phyloP scores from a whole-genome alignment of 2,329 filamentous ascomycete genomes.

The Xylaria sp. region DNA sequence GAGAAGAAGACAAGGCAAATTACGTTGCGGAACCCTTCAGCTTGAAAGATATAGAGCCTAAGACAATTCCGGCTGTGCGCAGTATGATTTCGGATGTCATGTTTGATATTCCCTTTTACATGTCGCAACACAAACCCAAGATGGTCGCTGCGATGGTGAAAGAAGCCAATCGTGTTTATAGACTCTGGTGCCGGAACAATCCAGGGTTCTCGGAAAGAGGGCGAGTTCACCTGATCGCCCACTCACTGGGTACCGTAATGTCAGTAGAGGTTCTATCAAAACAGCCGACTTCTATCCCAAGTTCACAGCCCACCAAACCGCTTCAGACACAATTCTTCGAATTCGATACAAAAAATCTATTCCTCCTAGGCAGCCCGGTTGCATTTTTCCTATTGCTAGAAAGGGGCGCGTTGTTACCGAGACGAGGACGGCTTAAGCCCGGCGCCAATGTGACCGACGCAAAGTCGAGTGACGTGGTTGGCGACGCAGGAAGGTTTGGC shows the following conservation, averaged over 20 bases:
- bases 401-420: slow-evolving; percentile 75
- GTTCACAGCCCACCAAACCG: slow-evolving; percentile 55
- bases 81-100: slow-evolving; percentile 97
- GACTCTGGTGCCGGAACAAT: slow-evolving; percentile 94
- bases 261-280: slow-evolving; percentile 89
- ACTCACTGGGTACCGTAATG: slow-evolving; percentile 95
- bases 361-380: slow-evolving; percentile 88
- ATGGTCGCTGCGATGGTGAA: slow-evolving; percentile 90
- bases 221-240: slow-evolving; percentile 89
- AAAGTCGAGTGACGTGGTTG: slow-evolving; percentile 71
- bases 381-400: slow-evolving; percentile 94
- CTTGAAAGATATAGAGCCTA: slow-evolving; percentile 90
- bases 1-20: slow-evolving; percentile 62
- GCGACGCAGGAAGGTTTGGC: slow-evolving; percentile 83
- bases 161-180: slow-evolving; percentile 96
- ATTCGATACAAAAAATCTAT: slow-evolving; percentile 90
- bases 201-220: slow-evolving; percentile 83
- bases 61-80: slow-evolving; percentile 90
- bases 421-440: slow-evolving; percentile 79
- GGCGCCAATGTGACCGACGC: slow-evolving; percentile 74
- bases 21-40: slow-evolving; percentile 68
- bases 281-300: slow-evolving; percentile 79
- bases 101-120: slow-evolving; percentile 97
- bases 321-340: slow-evolving; percentile 75
- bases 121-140: slow-evolving; percentile 94